Percentiles rank a stretch among this genome's conserved stretches.
These are phyloP conservation scores for Tulasnella sp. DNA, from an alignment of 768 basidiomycete genomes.

Conservation along the genomic window DNA sequence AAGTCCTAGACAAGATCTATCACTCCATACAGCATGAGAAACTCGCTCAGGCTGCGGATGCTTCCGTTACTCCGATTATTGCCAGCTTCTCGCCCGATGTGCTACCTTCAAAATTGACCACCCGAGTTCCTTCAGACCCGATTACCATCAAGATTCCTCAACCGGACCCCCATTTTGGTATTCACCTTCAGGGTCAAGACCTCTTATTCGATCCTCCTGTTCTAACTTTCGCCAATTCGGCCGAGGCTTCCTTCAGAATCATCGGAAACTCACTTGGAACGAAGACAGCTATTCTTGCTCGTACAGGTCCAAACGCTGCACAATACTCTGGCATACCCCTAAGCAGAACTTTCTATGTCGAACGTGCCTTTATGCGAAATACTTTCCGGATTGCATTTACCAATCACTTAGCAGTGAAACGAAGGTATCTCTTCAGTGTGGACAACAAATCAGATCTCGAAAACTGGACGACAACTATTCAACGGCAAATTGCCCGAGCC, in stretches of 20 bases:
- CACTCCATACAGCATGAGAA: constrained; percentile 51
- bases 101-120: constrained; percentile 67
- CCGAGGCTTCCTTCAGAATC: constrained; percentile 80
- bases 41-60: constrained; percentile 53
- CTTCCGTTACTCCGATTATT: constrained; percentile 28
- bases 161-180: constrained; percentile 65
- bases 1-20: constrained; percentile 66
- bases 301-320: constrained; percentile 71
- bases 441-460: constrained; percentile 63
- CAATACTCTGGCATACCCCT: constrained; percentile 71
- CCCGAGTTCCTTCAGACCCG: constrained; percentile 76
- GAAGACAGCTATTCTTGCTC: constrained; percentile 71
- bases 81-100: constrained; percentile 38
- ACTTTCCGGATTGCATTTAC: constrained; percentile 89
- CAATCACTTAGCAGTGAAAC: constrained; percentile 42
- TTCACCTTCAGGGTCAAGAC: constrained; percentile 79
- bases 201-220: constrained; percentile 77
- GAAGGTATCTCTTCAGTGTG: constrained; percentile 92
- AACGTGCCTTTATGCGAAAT: constrained; percentile 91
- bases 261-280: constrained; percentile 74
- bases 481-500: constrained; percentile 28
- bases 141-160: constrained; percentile 78
- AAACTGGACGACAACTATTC: constrained; percentile 57
- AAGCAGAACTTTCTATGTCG: constrained; percentile 63
- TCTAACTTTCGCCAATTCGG: constrained; percentile 62